Conservation (phyloP, 2,329 filamentous ascomycete species). For the Knufia fluminis region DNA sequence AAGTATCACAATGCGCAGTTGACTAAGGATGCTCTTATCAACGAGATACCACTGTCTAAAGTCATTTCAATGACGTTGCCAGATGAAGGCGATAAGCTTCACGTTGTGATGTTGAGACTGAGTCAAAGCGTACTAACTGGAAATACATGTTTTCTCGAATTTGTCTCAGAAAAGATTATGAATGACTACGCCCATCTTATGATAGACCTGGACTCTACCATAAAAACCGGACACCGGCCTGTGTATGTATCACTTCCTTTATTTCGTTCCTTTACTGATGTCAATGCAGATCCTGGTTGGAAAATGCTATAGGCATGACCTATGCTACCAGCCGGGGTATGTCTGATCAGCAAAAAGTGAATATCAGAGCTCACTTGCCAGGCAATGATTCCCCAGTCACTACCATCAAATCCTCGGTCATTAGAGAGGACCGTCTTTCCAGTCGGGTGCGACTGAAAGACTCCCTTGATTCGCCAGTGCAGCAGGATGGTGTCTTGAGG, state of each 20-base stretch:
- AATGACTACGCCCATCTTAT: background rate
- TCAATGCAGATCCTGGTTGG: background rate
- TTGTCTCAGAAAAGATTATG: background rate
- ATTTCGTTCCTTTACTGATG: background rate
- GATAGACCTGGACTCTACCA: background rate
- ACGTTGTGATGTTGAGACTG: background rate
- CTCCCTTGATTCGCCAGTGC: no score
- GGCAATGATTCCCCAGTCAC: background rate
- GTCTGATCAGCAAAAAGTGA: background rate
- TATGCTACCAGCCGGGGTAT: background rate
- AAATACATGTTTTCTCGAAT: background rate
- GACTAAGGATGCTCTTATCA: background rate
- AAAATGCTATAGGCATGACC: background rate
- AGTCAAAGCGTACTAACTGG: background rate
- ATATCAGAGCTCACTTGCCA: background rate
- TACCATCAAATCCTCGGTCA: background rate
- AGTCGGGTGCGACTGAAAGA: background rate
- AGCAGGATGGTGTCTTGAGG: no score
- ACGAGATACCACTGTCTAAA: background rate
- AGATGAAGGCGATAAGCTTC: background rate
- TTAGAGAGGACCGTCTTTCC: no score
- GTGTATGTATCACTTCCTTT: background rate
- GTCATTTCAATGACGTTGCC: background rate
- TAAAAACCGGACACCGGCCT: background rate
- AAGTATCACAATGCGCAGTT: background rate